Conservation (phyloP, 2,329 filamentous ascomycete species). For the Cylindrodendrum hubeiense region DNA sequence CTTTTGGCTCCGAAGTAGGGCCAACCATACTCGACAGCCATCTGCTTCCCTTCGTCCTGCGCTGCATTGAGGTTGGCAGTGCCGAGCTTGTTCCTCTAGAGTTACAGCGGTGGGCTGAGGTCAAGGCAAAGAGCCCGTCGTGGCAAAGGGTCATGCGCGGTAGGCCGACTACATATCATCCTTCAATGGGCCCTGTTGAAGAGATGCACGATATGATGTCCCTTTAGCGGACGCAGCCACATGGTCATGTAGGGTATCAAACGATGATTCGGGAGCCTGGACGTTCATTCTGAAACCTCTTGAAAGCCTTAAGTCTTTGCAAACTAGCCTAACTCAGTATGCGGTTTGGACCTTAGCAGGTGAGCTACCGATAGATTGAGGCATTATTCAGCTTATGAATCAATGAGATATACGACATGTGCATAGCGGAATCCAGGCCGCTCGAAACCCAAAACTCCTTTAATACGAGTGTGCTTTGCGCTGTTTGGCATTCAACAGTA, state of each 20-base stretch:
- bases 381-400: not conserved
- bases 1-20: constrained; percentile 17
- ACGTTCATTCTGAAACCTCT: not conserved
- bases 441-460: not conserved
- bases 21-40: constrained; percentile 31
- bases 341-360: not conserved
- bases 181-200: constrained; percentile 28
- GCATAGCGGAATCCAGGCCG: not conserved
- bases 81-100: constrained; percentile 25
- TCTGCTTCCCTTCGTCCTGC: constrained; percentile 24
- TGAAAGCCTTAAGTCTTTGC: not conserved
- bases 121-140: constrained; percentile 13
- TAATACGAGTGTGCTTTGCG: not conserved
- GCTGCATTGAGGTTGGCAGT: constrained; percentile 25
- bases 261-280: not conserved
- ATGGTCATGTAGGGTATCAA: not conserved
- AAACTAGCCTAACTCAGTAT: not conserved
- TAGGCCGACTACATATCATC: constrained; percentile 22
- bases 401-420: not conserved
- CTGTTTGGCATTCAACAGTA: no score
- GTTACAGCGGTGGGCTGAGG: constrained; percentile 20
- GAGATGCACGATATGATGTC: constrained; percentile 32
- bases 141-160: constrained; percentile 30
- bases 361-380: not conserved
- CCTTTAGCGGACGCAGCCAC: constrained; percentile 3